Evolutionary conservation across 805 yeast species (phyloP).

Genomic region (Pichia sporocuriosa): DNA sequence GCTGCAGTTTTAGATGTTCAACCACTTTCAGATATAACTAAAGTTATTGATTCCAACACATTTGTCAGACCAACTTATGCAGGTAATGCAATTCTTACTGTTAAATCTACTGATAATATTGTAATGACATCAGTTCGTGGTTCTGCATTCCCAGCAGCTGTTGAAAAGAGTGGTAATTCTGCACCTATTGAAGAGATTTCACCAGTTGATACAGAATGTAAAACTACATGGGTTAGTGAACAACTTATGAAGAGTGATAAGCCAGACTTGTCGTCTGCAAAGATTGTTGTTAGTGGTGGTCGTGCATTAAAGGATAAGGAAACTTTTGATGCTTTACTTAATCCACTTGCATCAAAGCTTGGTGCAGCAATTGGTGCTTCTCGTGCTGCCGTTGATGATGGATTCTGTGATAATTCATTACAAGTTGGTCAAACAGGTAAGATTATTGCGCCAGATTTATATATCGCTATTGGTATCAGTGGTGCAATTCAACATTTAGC

Average conservation of each 20-base stretch:
- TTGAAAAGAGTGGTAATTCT: conserved; percentile 27
- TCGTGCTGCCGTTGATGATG: conserved; percentile 96
- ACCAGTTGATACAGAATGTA: conserved; percentile 31
- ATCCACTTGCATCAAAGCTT: conserved; percentile 77
- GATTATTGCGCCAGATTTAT: conserved; percentile 92
- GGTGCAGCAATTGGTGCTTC: conserved; percentile 96
- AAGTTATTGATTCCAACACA: conserved; percentile 58
- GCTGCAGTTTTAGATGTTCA: conserved; percentile 82
- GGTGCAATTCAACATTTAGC: conserved; percentile 99
- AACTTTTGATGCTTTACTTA: conserved; percentile 67
- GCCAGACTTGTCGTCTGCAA: conserved; percentile 85
- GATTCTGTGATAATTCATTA: conserved; percentile 89
- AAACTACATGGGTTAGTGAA: conserved; percentile 68
- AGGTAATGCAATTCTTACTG: conserved; percentile 86
- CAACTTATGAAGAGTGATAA: conserved; percentile 70
- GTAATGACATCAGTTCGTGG: conserved; percentile 75
- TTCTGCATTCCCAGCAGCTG: conserved; percentile 60
- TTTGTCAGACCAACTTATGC: conserved; percentile 94
- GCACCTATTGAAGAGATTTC: conserved; percentile 44
- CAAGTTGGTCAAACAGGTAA: conserved; percentile 99
- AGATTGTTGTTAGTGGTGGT: conserved; percentile 83
- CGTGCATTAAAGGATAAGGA: conserved; percentile 89
- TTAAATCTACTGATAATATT: conserved; percentile 58
- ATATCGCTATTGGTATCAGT: conserved; percentile 87
- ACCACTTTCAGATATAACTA: conserved; percentile 77